These are phyloP conservation scores for Neoascochyta sp. DNA, from an alignment of 2,329 filamentous ascomycete species.

Conservation along the genomic window DNA sequence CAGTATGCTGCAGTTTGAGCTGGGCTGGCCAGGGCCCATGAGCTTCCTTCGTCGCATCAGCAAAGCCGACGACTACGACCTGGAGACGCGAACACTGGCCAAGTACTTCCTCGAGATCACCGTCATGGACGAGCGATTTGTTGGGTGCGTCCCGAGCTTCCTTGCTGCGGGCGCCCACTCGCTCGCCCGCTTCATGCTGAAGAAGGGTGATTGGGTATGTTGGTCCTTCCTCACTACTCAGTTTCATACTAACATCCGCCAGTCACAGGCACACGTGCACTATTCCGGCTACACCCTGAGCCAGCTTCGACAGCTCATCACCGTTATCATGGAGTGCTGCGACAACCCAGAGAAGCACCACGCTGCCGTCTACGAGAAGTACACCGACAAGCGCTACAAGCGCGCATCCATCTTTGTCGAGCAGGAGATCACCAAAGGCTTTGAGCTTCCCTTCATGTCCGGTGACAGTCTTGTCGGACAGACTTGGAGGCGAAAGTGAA, in stretches of 20 bases:
- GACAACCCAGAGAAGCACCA: conserved; percentile 78
- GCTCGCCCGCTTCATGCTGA: conserved; percentile 79
- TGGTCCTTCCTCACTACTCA: neutral
- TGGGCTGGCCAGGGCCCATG: conserved; percentile 98
- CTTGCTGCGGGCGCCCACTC: conserved; percentile 89
- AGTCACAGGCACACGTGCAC: conserved; percentile 80
- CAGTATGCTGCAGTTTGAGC: conserved; percentile 89
- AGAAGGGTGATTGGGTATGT: conserved; percentile 90
- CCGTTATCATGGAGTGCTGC: conserved; percentile 83
- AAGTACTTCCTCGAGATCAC: conserved; percentile 98
- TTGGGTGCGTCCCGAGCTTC: conserved; percentile 86
- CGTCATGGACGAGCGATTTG: conserved; percentile 97
- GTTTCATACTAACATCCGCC: conserved; percentile 34
- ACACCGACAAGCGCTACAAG: conserved; percentile 83
- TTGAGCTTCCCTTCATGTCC: conserved; percentile 46
- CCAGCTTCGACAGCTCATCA: conserved; percentile 75
- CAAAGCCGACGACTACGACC: conserved; percentile 96
- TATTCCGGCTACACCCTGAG: conserved; percentile 90
- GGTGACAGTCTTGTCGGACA: conserved; percentile 36
- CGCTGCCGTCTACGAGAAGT: conserved; percentile 85
- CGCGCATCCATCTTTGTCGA: conserved; percentile 77
- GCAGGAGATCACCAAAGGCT: conserved; percentile 63
- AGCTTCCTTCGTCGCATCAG: conserved; percentile 95
- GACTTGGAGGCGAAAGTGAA: conserved; percentile 40
- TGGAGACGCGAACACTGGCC: conserved; percentile 89